phyloP scores from a whole-genome alignment of 2,329 filamentous ascomycete genomes.

The Fusarium dimerum region DNA sequence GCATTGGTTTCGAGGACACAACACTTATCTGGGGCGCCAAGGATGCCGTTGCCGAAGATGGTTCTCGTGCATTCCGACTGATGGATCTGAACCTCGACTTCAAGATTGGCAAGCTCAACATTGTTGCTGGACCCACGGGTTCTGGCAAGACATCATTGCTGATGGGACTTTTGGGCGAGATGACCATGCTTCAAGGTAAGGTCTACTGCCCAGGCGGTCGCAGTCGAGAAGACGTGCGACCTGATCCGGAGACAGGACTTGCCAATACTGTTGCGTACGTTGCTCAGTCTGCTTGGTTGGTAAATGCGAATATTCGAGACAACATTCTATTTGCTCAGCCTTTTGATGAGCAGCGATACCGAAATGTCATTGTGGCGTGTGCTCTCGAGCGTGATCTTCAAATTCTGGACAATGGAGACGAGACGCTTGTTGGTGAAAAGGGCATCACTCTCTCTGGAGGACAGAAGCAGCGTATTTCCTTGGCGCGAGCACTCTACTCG shows the following conservation, averaged over 20 bases:
- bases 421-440: slow-evolving; percentile 94
- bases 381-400: slow-evolving; percentile 88
- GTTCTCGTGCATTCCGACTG: slow-evolving; percentile 76
- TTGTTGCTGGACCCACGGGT: slow-evolving; percentile 90
- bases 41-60: slow-evolving; percentile 60
- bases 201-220: slow-evolving; percentile 84
- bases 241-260: slow-evolving; percentile 80
- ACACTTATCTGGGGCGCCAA: slow-evolving; percentile 88
- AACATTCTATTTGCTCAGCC: slow-evolving; percentile 91
- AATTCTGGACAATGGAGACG: slow-evolving; percentile 88
- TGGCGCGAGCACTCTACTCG: slow-evolving; percentile 96
- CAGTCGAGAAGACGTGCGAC: slow-evolving; percentile 80
- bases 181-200: slow-evolving; percentile 79
- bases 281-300: slow-evolving; percentile 94
- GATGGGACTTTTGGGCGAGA: slow-evolving; percentile 95
- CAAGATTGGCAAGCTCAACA: slow-evolving; percentile 81
- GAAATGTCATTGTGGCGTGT: slow-evolving; percentile 85
- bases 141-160: slow-evolving; percentile 94
- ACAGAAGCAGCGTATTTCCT: slow-evolving; percentile 95
- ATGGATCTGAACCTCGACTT: slow-evolving; percentile 85
- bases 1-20: slow-evolving; percentile 82
- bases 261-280: slow-evolving; percentile 95
- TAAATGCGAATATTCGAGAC: slow-evolving; percentile 92
- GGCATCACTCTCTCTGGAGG: slow-evolving; percentile 95
- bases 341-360: slow-evolving; percentile 80